A percentile compares a stretch with the other conserved stretches of the same genome.
phyloP scores from a whole-genome alignment of 768 basidiomycete species.

The Hygrocybe punicea region DNA sequence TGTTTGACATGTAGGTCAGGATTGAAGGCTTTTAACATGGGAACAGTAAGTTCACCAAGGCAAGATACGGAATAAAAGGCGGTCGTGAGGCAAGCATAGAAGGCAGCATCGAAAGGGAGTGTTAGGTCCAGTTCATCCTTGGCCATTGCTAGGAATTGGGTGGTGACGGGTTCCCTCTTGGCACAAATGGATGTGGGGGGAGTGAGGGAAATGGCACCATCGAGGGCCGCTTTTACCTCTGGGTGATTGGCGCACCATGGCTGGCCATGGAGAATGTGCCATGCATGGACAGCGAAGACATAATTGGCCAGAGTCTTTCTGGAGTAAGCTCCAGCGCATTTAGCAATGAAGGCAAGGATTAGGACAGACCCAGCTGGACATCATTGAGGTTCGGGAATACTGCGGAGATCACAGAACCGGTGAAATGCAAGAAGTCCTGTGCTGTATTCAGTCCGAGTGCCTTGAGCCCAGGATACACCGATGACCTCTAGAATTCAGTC shows the following conservation, averaged over 20 bases:
- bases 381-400: conserved; percentile 30
- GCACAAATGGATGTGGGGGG: conserved; percentile 29
- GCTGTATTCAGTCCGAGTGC: conserved; percentile 37
- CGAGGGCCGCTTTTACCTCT: conserved; percentile 27
- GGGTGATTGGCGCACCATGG: conserved; percentile 27
- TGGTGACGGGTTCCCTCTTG: conserved; percentile 31
- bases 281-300: conserved; percentile 38
- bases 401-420: conserved; percentile 34
- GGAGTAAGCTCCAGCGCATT: conserved; percentile 32
- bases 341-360: conserved; percentile 29
- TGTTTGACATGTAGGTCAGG: conserved; percentile 27
- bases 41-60: conserved; percentile 40
- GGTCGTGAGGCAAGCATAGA: conserved; percentile 39
- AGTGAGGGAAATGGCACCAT: conserved; percentile 27
- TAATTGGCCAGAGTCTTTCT: conserved; percentile 37
- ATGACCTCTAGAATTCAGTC: conserved; percentile 25
- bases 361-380: conserved; percentile 26
- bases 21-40: conserved; percentile 29
- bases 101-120: conserved; percentile 32
- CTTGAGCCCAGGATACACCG: conserved; percentile 23
- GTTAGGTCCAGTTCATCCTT: conserved; percentile 21
- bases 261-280: conserved; percentile 45
- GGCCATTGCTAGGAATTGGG: conserved; percentile 21
- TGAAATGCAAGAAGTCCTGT: conserved; percentile 39
- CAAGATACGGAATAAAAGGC: conserved; percentile 36